These are phyloP conservation scores for Gracilaria gracilis DNA, from an alignment of 23 red algal species.

Conservation along the genomic window DNA sequence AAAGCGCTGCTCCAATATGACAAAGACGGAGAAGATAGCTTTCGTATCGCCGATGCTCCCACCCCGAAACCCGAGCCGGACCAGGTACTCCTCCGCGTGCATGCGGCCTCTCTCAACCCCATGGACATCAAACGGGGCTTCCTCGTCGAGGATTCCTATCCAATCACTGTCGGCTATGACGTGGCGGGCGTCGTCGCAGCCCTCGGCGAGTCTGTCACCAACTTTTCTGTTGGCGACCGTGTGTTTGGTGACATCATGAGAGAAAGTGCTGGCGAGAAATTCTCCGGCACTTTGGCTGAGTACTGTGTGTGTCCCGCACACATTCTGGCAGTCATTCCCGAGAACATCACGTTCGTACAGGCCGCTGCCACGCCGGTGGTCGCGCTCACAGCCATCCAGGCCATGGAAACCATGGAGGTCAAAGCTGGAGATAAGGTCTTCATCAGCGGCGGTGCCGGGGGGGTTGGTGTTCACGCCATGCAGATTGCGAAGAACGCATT, in stretches of 20 bases:
- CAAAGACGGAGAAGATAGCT: conserved; percentile 28
- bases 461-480: conserved; percentile 58
- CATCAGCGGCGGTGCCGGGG: conserved; percentile 65
- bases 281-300: conserved; percentile 60
- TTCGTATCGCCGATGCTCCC: conserved; percentile 22
- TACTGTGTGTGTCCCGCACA: conserved; percentile 3
- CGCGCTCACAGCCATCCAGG: conserved; percentile 29
- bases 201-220: conserved; percentile 51
- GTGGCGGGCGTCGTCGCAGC: conserved; percentile 60
- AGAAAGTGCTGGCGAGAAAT: conserved; percentile 32
- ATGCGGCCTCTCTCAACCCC: conserved; percentile 72
- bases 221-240: conserved; percentile 55
- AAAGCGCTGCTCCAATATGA: conserved; percentile 19
- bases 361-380: conserved; percentile 63
- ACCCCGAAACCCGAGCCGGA: conserved; percentile 19
- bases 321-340: conserved; percentile 42
- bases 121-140: conserved; percentile 61
- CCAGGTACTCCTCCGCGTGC: conserved; percentile 40
- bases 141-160: conserved; percentile 26
- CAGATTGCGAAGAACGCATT: conserved; percentile 71
- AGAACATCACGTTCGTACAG: conserved; percentile 19
- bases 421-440: conserved; percentile 58
- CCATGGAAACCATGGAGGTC: conserved; percentile 1
- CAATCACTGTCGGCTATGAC: conserved; percentile 68
- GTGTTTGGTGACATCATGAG: conserved; percentile 76